Base-by-base conservation (phyloP, 2,329 filamentous ascomycete genomes). In the Leptoxyphium fumago region DNA sequence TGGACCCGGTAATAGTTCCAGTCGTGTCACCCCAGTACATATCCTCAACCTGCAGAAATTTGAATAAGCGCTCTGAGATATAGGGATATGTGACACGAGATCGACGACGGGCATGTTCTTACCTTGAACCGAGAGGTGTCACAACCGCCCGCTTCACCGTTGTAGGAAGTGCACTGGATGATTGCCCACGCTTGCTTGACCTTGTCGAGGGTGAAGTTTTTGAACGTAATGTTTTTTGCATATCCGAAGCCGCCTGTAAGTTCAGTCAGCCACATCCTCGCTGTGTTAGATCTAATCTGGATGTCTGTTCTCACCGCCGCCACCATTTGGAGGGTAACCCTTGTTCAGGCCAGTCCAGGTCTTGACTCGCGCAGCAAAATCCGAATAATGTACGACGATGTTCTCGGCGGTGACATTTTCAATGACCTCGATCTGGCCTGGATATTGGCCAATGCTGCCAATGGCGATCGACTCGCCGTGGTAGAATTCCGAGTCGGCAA, bases 361-460 rank as follows among this genome's bases (percentile, higher is more conserved):
- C 61, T 78, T 78, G 46, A 77, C 55, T 49, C 74, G 74, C n/a
- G 63, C 64, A 1, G 64, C 69, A 47, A 74, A 67, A 1, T 64
- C 52, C 3, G 69, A 73, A 45, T 70, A 63, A 40, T 63, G 50
- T 42, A 67, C 66, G 2, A 60, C 61, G 29, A 75, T 64, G 50
- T 75, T 71, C 8, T 63, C 59, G 1, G 64, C 71, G 5, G 59
- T 62, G 30, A 77, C 61, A 44, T 69, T 65, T 51, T 73, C 64
- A 10, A 78, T 63, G 10, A 63, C 65, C 50, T 77, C 72, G 45
- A 62, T 69, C 2, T 55, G 48, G 9, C 60, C 65, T 0, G 66
- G 58, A 47, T 73, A 75, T 56, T 77, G 75, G 0, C 72, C 74
- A 38, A 78, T 71, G 26, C 68, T 73, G 2, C 74, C 75, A 13